Evolutionary conservation across 2,329 filamentous ascomycete genomes (phyloP).

Genomic region (Epichloe typhina): DNA sequence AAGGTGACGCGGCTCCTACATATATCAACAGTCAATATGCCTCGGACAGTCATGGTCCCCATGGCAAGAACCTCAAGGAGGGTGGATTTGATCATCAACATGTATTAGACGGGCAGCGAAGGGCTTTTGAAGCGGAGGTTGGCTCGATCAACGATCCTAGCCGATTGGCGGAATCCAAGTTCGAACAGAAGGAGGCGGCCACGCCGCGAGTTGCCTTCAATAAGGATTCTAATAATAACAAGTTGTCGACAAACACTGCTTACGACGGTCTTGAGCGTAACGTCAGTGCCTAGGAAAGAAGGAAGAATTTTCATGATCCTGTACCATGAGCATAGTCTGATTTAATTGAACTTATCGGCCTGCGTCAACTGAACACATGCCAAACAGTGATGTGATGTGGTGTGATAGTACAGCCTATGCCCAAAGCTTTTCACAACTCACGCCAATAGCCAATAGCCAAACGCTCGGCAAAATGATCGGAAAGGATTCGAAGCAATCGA

Average conservation of each 20-base stretch:
- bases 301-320: background rate
- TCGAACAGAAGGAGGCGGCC: constrained; percentile 17
- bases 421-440: no score
- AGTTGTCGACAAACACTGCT: constrained; percentile 13
- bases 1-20: constrained; percentile 20
- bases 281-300: background rate
- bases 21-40: constrained; percentile 24
- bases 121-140: constrained; percentile 28
- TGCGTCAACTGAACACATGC: background rate
- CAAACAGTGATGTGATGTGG: background rate
- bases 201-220: constrained; percentile 13
- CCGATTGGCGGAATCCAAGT: constrained; percentile 29
- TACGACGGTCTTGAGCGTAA: constrained; percentile 19
- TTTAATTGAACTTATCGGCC: background rate
- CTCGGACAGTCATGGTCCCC: constrained; percentile 20
- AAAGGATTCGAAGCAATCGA: background rate
- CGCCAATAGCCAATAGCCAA: no score
- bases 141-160: constrained; percentile 36
- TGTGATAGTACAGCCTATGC: no score
- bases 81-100: constrained; percentile 20
- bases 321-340: background rate
- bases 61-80: constrained; percentile 31
- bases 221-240: constrained; percentile 11
- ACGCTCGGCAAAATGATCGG: background rate
- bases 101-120: constrained; percentile 23